These are phyloP conservation scores for Warburgia ugandensis DNA, from an alignment of 164 flowering plant genomes.

Conservation along the genomic window DNA sequence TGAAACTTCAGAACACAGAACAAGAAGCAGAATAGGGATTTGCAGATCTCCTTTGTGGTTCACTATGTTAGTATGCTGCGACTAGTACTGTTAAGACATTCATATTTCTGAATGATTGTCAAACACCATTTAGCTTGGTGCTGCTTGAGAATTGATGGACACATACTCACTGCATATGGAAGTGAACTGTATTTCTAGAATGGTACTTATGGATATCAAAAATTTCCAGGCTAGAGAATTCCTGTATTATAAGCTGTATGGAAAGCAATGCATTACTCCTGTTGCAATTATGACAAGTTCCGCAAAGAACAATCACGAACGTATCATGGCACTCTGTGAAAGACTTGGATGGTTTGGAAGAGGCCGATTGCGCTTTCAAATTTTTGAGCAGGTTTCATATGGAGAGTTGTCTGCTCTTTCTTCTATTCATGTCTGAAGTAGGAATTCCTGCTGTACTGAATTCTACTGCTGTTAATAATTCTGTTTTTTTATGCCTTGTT, in stretches of 20 bases:
- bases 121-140: not conserved
- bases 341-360: conserved; percentile 86
- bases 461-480: conserved; percentile 2
- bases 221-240: conserved; percentile 78
- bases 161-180: no score
- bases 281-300: conserved; percentile 98
- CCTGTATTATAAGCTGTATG: conserved; percentile 74
- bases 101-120: no score
- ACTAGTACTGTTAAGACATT: no score
- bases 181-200: not conserved
- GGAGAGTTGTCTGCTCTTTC: not conserved
- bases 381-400: conserved; percentile 89
- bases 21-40: no score
- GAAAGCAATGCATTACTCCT: conserved; percentile 90
- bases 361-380: conserved; percentile 69
- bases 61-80: no score
- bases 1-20: no score
- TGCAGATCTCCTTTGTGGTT: no score
- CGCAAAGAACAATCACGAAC: conserved; percentile 83
- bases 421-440: not conserved
- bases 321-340: conserved; percentile 67
- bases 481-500: conserved; percentile 22
- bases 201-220: not conserved
- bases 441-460: conserved; percentile 5
- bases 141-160: not conserved